Conservation (phyloP, 345 rosid species). For the Barbarea vulgaris region DNA sequence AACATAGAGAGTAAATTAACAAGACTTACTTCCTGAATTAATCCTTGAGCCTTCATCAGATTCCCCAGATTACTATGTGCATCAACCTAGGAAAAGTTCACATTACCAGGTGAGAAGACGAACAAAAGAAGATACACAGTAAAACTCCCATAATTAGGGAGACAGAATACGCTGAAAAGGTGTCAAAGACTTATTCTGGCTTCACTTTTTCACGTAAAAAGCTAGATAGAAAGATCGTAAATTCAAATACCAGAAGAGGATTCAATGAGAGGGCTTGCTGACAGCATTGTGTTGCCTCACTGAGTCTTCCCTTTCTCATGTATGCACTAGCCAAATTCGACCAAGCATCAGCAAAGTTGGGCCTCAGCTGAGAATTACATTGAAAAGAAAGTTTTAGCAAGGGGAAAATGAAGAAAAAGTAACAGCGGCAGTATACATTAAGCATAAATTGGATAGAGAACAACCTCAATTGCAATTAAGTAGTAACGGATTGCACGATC, state of each 20-base stretch:
- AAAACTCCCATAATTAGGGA: neutral
- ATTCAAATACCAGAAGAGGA: slow-evolving; percentile 74
- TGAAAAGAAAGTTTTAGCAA: slow-evolving; percentile 7
- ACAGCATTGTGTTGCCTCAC: slow-evolving; percentile 95
- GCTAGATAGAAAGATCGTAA: slow-evolving; percentile 1
- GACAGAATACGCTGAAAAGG: neutral
- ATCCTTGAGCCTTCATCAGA: slow-evolving; percentile 93
- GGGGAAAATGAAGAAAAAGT: neutral
- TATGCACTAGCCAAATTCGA: slow-evolving; percentile 97
- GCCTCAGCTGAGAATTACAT: slow-evolving; percentile 68
- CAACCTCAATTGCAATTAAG: slow-evolving; percentile 94
- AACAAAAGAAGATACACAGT: neutral
- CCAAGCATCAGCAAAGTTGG: slow-evolving; percentile 99
- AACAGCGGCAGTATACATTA: slow-evolving; percentile 18
- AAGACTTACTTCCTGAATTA: slow-evolving; percentile 89
- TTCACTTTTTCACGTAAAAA: neutral
- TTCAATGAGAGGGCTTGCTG: slow-evolving; percentile 89
- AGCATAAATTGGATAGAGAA: slow-evolving; percentile 24
- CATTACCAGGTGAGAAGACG: slow-evolving; percentile 15
- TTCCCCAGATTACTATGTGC: slow-evolving; percentile 96
- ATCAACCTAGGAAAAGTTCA: slow-evolving; percentile 66
- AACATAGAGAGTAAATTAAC: neutral
- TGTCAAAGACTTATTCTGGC: neutral
- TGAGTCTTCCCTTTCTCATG: slow-evolving; percentile 93
- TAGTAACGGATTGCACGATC: slow-evolving; percentile 92